phyloP scores from a whole-genome alignment of 1,139 yeast species.

The Eremothecium sinecaudum region DNA sequence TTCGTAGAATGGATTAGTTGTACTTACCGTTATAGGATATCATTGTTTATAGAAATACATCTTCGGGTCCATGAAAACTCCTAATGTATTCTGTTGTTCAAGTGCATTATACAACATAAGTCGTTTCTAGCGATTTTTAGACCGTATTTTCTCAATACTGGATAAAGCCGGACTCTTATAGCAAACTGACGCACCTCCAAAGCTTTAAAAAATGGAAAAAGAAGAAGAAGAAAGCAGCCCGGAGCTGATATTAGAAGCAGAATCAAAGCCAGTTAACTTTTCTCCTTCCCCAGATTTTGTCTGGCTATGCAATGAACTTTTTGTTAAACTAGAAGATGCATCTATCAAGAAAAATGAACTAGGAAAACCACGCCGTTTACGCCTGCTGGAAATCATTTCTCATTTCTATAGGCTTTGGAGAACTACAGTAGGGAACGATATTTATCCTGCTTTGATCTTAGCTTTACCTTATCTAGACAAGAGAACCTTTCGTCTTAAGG shows the following conservation, averaged over 20 bases:
- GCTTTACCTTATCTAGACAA: constrained; percentile 54
- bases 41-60: too few relatives aligned
- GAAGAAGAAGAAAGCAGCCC: too few relatives aligned
- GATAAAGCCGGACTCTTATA: too few relatives aligned
- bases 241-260: background rate
- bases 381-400: constrained; percentile 18
- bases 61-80: too few relatives aligned
- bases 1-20: too few relatives aligned
- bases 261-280: constrained; percentile 15
- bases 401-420: constrained; percentile 54
- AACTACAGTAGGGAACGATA: constrained; percentile 55
- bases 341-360: constrained; percentile 9
- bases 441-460: constrained; percentile 58
- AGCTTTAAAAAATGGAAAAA: too few relatives aligned
- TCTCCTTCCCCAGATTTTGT: constrained; percentile 32
- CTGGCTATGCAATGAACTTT: constrained; percentile 31
- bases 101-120: too few relatives aligned
- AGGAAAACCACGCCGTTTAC: constrained; percentile 17
- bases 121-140: too few relatives aligned
- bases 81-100: too few relatives aligned
- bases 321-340: constrained; percentile 24
- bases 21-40: too few relatives aligned
- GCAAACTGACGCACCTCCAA: too few relatives aligned
- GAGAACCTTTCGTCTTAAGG: constrained; percentile 46
- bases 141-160: too few relatives aligned